Base-by-base conservation (phyloP, 768 basidiomycete genomes). In the Phaffia australis region DNA sequence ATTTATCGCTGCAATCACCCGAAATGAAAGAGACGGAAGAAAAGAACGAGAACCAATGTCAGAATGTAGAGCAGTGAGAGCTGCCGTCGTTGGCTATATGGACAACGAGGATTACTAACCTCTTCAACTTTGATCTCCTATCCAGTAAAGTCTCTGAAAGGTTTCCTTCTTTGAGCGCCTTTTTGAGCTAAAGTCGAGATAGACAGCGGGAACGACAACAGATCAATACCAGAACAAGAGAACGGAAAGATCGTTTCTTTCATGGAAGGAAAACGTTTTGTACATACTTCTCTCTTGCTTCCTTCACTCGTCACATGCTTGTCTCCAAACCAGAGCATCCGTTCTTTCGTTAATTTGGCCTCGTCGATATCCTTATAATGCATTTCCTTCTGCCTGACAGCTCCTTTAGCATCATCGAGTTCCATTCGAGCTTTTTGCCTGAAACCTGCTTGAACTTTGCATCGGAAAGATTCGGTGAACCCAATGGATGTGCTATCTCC, bases 361-460 rank as follows among this genome's bases (percentile, higher is more conserved):
- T 94, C 91, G 73, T 94, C 85, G 56, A 87, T 82, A 56, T 79
- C 78, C 9, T 72, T 70, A 25, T 74, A 79, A 65, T 80, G 75
- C 56, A 80, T 78, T 11, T 81, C 83, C 55, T 85, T 83, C 70
- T 83, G 83, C 74, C 83, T 81, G 16, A 32, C 62, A 1, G 54
- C 63, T 56, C 55, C 64, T 21, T 69, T 59, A n/a, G 32, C 32
- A 19, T 57, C 62, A 42, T 42, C 35, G 35, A 42, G 35, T 69
- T 88, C 87, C 72, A 86, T 85, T 47, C 83, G 78, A 16, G 86
- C 88, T 74, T 93, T 89, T 73, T 83, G 83, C 79, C 90, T 85
- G 77, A 88, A 93, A 73, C 89, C 89, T 77, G 80, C 84, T 78
- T 95, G 91, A 21, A 94, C 84, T 78, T 89, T 89, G 65, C 92